Evolutionary conservation across 225 moss, liverwort and hornwort species (phyloP).

Genomic region (Bryum argenteum): DNA sequence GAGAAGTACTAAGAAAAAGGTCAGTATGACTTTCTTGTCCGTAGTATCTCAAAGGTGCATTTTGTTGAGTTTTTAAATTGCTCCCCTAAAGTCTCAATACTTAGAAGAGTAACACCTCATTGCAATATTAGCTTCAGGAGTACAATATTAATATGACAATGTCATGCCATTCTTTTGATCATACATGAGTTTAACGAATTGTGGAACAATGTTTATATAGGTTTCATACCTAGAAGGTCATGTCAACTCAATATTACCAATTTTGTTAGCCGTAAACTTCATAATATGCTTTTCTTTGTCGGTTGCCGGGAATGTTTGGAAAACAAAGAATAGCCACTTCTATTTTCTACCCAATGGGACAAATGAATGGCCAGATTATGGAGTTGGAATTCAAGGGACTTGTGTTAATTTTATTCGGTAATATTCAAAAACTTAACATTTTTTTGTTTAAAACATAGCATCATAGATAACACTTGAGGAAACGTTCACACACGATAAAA

Average conservation of each 20-base stretch:
- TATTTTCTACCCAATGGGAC: conserved; percentile 34
- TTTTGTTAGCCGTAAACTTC: conserved; percentile 61
- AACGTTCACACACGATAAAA: no score
- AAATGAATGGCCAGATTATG: conserved; percentile 51
- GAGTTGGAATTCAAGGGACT: conserved; percentile 52
- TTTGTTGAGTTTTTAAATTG: neutral
- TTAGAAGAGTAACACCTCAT: neutral
- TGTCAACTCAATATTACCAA: conserved; percentile 64
- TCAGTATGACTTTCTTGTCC: conserved; percentile 13
- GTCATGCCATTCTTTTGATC: no score
- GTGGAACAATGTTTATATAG: conserved; percentile 32
- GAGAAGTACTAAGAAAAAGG: conserved; percentile 64
- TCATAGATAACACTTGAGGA: neutral
- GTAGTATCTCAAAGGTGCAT: neutral
- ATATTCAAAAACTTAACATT: neutral
- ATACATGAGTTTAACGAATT: no score
- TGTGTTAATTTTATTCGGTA: conserved; percentile 44
- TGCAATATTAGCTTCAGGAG: neutral
- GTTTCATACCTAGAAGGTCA: conserved; percentile 68
- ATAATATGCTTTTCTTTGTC: conserved; percentile 67
- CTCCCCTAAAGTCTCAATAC: neutral
- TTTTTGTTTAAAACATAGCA: no score
- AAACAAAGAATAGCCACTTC: conserved; percentile 26
- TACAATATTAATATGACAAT: no score
- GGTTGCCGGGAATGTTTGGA: conserved; percentile 58